Evolutionary conservation across 352 stramenopile species (phyloP).

Genomic region (Thalassiosira exigua): DNA sequence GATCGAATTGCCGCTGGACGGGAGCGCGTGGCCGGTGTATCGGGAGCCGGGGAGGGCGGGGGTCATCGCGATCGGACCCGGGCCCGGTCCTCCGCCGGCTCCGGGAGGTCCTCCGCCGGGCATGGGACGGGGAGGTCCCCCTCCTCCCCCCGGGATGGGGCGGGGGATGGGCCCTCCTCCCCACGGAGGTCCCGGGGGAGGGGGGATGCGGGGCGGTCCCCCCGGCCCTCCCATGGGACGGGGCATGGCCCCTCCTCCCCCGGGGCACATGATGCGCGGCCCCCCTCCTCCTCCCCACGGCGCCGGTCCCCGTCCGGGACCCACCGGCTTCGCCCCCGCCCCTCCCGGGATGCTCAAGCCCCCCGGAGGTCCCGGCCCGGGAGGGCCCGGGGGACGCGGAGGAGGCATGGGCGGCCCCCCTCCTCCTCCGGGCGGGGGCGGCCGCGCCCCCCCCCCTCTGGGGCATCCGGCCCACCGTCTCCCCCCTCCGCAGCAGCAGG

Average conservation of each 20-base stretch:
- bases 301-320: no score
- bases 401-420: no score
- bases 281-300: no score
- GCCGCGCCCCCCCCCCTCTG: background rate
- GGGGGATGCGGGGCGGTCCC: background rate
- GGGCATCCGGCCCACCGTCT: background rate
- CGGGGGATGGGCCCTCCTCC: conserved; percentile 6
- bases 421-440: background rate
- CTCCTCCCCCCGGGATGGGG: conserved; percentile 1
- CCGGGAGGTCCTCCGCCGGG: background rate
- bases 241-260: background rate
- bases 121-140: background rate
- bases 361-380: no score
- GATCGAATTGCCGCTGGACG: conserved; percentile 87
- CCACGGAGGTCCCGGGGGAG: background rate
- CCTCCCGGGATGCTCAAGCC: background rate
- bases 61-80: conserved; percentile 60
- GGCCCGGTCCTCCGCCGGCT: background rate
- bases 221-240: background rate
- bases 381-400: background rate
- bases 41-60: conserved; percentile 67
- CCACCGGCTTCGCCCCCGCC: background rate
- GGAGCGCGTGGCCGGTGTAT: conserved; percentile 75
- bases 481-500: background rate
- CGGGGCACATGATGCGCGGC: background rate